phyloP scores from a whole-genome alignment of 2,329 filamentous ascomycete genomes.

The Xenosphaeropsis pyriputrescens region DNA sequence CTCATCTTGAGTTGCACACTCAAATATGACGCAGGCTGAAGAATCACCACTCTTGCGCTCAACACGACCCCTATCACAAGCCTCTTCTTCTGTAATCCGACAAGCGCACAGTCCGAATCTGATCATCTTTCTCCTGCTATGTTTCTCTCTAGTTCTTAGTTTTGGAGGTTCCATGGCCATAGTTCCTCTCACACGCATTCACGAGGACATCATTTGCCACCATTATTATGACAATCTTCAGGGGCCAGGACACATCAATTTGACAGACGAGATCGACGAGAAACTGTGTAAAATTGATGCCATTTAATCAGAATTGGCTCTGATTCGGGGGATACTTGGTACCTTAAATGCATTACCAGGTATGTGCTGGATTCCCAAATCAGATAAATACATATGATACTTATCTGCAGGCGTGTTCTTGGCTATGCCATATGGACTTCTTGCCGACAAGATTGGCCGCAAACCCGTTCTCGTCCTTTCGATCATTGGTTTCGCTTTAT shows the following conservation, averaged over 20 bases:
- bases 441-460: constrained; percentile 23
- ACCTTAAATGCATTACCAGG: constrained; percentile 18
- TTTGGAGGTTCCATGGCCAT: constrained; percentile 16
- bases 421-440: constrained; percentile 22
- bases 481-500: constrained; percentile 16
- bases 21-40: neutral
- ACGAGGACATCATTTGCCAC: constrained; percentile 25
- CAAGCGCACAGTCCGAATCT: constrained; percentile 12
- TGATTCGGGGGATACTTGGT: constrained; percentile 17
- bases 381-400: neutral
- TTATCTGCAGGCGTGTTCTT: constrained; percentile 14
- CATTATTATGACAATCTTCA: constrained; percentile 18
- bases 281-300: constrained; percentile 20
- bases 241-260: constrained; percentile 9
- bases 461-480: constrained; percentile 19
- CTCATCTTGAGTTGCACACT: too few species aligned
- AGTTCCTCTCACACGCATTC: constrained; percentile 20
- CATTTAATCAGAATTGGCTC: constrained; percentile 21
- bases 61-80: neutral
- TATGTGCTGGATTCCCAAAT: constrained; percentile 3
- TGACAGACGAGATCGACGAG: constrained; percentile 18
- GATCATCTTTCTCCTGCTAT: constrained; percentile 18
- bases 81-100: constrained; percentile 3
- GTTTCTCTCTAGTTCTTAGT: constrained; percentile 16
- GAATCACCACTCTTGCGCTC: neutral